phyloP scores from a whole-genome alignment of 345 rosid species.

The Euphorbia pulcherrima region DNA sequence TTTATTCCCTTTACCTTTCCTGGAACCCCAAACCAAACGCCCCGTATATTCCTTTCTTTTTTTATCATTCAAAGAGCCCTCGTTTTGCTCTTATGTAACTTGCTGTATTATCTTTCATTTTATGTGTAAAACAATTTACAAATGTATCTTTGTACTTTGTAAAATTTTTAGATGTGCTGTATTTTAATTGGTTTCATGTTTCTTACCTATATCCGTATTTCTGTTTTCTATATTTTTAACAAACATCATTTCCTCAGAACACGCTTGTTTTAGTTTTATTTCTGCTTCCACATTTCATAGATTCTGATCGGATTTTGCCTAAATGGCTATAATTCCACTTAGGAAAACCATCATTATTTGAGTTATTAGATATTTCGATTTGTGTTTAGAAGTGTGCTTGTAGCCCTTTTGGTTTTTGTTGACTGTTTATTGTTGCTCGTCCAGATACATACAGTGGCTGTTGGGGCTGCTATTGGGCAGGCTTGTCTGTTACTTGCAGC shows the following conservation, averaged over 20 bases:
- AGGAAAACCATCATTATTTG: neutral
- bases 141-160: neutral
- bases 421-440: slow-evolving; percentile 18
- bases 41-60: too few species aligned
- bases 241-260: neutral
- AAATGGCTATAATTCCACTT: neutral
- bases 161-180: neutral
- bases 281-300: neutral
- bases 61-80: neutral
- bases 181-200: neutral
- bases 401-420: neutral
- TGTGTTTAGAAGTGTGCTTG: too few species aligned
- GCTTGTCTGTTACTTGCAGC: slow-evolving; percentile 82
- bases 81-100: neutral
- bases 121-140: too few species aligned
- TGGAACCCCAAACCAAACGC: too few species aligned
- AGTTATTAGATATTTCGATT: neutral
- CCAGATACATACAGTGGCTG: slow-evolving; percentile 71
- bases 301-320: neutral
- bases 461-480: slow-evolving; percentile 77
- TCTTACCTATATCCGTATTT: too few species aligned
- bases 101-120: neutral
- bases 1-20: too few species aligned
- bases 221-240: neutral
- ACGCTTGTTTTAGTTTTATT: neutral